Percentiles rank a stretch among this genome's conserved stretches.
phyloP scores from a whole-genome alignment of 805 yeast genomes.

The Pichia insulana region DNA sequence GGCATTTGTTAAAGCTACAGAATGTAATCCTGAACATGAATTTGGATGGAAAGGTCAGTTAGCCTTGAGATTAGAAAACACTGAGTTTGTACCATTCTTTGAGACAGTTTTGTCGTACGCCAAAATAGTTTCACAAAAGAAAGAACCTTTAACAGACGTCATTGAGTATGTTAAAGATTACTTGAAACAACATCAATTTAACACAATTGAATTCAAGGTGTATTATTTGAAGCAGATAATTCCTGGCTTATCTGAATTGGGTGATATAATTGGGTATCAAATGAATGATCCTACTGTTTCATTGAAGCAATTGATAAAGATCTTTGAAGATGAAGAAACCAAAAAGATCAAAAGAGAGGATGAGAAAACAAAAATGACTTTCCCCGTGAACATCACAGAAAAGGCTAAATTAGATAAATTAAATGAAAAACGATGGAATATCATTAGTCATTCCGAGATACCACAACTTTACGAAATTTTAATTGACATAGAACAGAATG shows the following conservation, averaged over 20 bases:
- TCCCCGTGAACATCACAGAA: slow-evolving; percentile 38
- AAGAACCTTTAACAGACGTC: slow-evolving; percentile 40
- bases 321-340: slow-evolving; percentile 33
- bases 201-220: slow-evolving; percentile 28
- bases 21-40: slow-evolving; percentile 40
- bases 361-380: slow-evolving; percentile 41
- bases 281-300: slow-evolving; percentile 40
- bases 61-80: slow-evolving; percentile 31
- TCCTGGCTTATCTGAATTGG: slow-evolving; percentile 46
- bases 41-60: slow-evolving; percentile 80
- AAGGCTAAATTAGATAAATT: slow-evolving; percentile 21
- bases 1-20: slow-evolving; percentile 42
- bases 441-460: slow-evolving; percentile 43
- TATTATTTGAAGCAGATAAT: slow-evolving; percentile 40
- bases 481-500: slow-evolving; percentile 52
- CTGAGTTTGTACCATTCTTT: slow-evolving; percentile 39
- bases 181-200: slow-evolving; percentile 23
- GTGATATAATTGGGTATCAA: slow-evolving; percentile 41
- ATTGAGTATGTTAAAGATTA: slow-evolving; percentile 40
- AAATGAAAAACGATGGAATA: slow-evolving; percentile 36
- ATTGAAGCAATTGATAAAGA: slow-evolving; percentile 35
- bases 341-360: slow-evolving; percentile 31
- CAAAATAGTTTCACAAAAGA: slow-evolving; percentile 32
- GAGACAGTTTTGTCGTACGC: slow-evolving; percentile 37
- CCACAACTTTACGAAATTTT: slow-evolving; percentile 45